Conservation (phyloP, 2,329 filamentous ascomycete genomes). For the Rhexocercosporidium sp. region DNA sequence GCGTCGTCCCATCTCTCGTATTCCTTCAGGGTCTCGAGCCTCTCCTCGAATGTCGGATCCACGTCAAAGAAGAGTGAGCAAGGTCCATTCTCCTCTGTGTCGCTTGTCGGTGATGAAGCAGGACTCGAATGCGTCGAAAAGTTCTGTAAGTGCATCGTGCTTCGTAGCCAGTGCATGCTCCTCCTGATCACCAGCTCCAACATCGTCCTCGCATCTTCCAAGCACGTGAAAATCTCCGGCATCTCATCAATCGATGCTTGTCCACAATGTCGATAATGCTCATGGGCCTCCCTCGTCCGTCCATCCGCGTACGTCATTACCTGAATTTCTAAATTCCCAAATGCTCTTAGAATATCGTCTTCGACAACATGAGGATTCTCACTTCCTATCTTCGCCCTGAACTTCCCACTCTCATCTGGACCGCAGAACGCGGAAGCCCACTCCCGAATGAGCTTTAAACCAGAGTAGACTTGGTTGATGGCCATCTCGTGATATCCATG, state of each 20-base stretch:
- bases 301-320: conserved; percentile 31
- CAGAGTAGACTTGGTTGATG: conserved; percentile 26
- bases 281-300: conserved; percentile 25
- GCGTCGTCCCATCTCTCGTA: conserved; percentile 36
- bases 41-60: conserved; percentile 32
- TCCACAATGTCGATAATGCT: conserved; percentile 26
- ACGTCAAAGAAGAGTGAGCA: conserved; percentile 32
- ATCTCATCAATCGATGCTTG: conserved; percentile 32
- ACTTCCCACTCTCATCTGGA: conserved; percentile 13
- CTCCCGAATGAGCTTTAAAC: conserved; percentile 30
- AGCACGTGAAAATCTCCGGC: conserved; percentile 25
- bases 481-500: conserved; percentile 28
- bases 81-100: conserved; percentile 13
- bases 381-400: conserved; percentile 14
- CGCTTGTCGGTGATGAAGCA: conserved; percentile 12
- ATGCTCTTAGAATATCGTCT: conserved; percentile 30
- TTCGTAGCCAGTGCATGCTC: conserved; percentile 36
- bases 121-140: conserved; percentile 21
- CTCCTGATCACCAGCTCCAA: conserved; percentile 33
- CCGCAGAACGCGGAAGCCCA: conserved; percentile 25
- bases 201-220: conserved; percentile 25
- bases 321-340: conserved; percentile 28
- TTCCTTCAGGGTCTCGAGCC: conserved; percentile 29
- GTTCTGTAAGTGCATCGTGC: conserved; percentile 33
- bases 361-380: conserved; percentile 24